Percentiles rank a stretch among this genome's conserved stretches.
phyloP scores from a whole-genome alignment of 1,284 basidiomycete species.

The Hypsizygus ulmarius region DNA sequence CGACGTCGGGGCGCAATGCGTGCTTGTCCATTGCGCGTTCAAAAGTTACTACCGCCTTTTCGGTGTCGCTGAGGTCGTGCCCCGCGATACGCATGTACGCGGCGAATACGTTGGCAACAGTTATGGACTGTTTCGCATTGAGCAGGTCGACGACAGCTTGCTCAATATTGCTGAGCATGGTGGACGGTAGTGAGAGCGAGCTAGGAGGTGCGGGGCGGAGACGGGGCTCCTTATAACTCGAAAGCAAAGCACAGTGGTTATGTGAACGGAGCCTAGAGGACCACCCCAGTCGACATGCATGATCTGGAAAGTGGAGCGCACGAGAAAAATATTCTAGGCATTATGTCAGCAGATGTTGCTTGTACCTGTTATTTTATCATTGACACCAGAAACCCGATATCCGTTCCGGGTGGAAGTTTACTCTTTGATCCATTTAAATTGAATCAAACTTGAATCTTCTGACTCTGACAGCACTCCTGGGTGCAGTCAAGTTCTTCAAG shows the following conservation, averaged over 20 bases:
- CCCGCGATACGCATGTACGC: conserved; percentile 23
- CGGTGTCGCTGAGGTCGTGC: conserved; percentile 14
- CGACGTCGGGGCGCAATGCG: conserved; percentile 9
- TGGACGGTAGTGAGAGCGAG: background rate
- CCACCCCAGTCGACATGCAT: conserved; percentile 12
- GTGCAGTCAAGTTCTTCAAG: no score
- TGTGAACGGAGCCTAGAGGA: conserved; percentile 7
- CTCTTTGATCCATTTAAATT: no score
- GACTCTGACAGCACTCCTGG: no score
- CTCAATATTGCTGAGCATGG: conserved; percentile 22
- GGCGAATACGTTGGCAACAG: conserved; percentile 20
- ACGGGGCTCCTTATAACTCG: background rate
- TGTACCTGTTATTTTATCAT: no score
- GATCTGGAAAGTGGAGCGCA: background rate
- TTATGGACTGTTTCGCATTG: conserved; percentile 12
- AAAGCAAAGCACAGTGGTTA: conserved; percentile 5
- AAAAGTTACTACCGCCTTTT: conserved; percentile 19
- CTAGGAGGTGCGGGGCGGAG: background rate
- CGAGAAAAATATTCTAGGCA: background rate
- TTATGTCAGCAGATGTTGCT: conserved; percentile 1
- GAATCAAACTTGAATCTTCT: no score
- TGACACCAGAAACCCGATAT: no score
- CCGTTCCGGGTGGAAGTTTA: no score
- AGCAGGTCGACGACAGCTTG: conserved; percentile 19
- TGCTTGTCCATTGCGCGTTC: conserved; percentile 27